Conservation (phyloP, 2,329 filamentous ascomycete genomes). For the Colletotrichum orchidophilum region DNA sequence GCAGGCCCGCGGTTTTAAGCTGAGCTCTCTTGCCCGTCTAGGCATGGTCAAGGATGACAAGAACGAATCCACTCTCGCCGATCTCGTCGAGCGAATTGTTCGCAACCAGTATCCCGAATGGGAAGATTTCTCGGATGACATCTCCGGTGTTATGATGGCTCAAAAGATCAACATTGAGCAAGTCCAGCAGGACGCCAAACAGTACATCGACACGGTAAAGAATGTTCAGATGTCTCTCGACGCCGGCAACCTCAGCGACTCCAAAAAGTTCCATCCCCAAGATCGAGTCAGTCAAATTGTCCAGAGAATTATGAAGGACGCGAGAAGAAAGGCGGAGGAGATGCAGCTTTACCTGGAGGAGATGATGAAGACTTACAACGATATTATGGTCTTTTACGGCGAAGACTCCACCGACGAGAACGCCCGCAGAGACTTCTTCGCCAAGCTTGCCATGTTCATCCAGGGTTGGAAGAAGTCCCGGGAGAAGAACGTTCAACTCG, state of each 20-base stretch:
- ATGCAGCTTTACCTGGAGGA: slow-evolving; percentile 93
- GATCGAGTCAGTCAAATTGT: slow-evolving; percentile 93
- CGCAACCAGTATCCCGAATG: slow-evolving; percentile 96
- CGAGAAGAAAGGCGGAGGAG: slow-evolving; percentile 93
- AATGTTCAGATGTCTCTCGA: slow-evolving; percentile 94
- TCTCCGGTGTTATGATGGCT: slow-evolving; percentile 77
- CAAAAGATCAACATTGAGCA: slow-evolving; percentile 97
- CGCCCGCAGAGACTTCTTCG: slow-evolving; percentile 93
- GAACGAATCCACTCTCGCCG: slow-evolving; percentile 95
- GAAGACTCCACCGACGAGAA: slow-evolving; percentile 94
- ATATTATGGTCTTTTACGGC: slow-evolving; percentile 96
- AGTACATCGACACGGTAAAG: slow-evolving; percentile 93
- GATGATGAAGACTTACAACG: slow-evolving; percentile 89
- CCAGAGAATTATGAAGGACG: slow-evolving; percentile 95
- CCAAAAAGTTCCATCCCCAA: slow-evolving; percentile 97
- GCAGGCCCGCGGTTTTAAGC: slow-evolving; percentile 96
- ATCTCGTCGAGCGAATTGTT: slow-evolving; percentile 95
- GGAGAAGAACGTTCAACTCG: slow-evolving; percentile 87
- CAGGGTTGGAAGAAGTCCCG: slow-evolving; percentile 95
- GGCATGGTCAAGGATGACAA: slow-evolving; percentile 99
- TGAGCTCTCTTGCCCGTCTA: slow-evolving; percentile 89
- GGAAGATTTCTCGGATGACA: slow-evolving; percentile 89
- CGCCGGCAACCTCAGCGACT: slow-evolving; percentile 91
- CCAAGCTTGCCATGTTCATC: slow-evolving; percentile 90
- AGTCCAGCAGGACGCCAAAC: slow-evolving; percentile 85